These are phyloP conservation scores for Tulasnella sp. DNA, from an alignment of 768 basidiomycete genomes.

Conservation along the genomic window DNA sequence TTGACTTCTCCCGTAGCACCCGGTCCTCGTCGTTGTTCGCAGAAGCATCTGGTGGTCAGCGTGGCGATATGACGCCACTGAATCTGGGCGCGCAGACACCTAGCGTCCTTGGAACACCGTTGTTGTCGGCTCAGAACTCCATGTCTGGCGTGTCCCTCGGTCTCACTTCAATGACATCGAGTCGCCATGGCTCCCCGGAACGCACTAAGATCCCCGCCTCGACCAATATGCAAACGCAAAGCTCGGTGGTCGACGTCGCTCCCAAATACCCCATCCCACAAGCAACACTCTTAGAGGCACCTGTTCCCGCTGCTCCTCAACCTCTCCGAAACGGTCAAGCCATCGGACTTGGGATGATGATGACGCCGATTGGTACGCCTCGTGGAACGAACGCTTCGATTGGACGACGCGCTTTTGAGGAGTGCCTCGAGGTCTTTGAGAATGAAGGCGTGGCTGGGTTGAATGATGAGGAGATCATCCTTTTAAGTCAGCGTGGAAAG, in stretches of 20 bases:
- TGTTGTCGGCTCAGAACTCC: background rate
- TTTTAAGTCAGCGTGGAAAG: constrained; percentile 83
- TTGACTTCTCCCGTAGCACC: too few species aligned
- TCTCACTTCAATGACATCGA: background rate
- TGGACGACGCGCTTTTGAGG: constrained; percentile 47
- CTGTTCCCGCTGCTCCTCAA: background rate
- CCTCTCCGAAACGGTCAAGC: background rate
- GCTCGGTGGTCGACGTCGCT: background rate
- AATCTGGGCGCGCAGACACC: constrained; percentile 19
- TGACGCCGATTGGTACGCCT: constrained; percentile 4
- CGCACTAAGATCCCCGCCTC: background rate
- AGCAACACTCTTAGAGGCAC: background rate
- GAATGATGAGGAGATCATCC: constrained; percentile 84
- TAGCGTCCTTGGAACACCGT: constrained; percentile 13
- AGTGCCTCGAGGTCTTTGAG: constrained; percentile 71
- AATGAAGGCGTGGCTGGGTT: constrained; percentile 55
- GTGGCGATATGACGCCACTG: background rate
- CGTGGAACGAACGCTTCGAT: constrained; percentile 9
- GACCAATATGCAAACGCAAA: background rate
- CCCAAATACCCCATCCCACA: background rate
- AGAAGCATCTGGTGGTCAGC: too few species aligned
- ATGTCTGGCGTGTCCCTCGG: too few species aligned
- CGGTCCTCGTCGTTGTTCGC: constrained; percentile 1
- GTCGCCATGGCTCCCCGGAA: background rate
- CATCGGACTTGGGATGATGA: background rate